Percentiles rank a stretch among this genome's conserved stretches.
phyloP scores from a whole-genome alignment of 2,329 filamentous ascomycete species.

The Fusarium brachygibbosum region DNA sequence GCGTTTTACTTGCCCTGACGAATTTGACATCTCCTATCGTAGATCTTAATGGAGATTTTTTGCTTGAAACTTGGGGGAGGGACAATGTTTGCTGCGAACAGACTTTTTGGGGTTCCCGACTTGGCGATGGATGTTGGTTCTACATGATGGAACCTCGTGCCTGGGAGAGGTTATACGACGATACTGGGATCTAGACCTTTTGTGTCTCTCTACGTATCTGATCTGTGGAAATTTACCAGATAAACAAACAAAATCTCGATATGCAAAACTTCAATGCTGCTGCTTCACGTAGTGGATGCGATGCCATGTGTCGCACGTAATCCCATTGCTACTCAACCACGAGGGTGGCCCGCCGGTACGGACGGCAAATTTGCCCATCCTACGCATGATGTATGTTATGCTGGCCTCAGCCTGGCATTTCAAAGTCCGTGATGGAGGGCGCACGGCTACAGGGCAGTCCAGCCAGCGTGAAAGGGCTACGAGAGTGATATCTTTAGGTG shows the following conservation, averaged over 20 bases:
- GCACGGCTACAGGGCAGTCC: slow-evolving; percentile 21
- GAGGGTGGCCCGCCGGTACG: slow-evolving; percentile 18
- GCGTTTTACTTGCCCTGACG: background rate
- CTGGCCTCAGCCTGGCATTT: slow-evolving; percentile 12
- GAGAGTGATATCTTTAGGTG: slow-evolving; percentile 3
- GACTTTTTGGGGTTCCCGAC: slow-evolving; percentile 11
- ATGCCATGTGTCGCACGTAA: slow-evolving; percentile 33
- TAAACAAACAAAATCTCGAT: slow-evolving; percentile 10
- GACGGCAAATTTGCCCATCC: slow-evolving; percentile 23
- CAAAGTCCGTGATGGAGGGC: background rate
- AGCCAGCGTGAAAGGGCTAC: background rate
- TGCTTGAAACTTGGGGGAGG: background rate
- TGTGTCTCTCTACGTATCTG: background rate
- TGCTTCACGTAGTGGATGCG: slow-evolving; percentile 19
- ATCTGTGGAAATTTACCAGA: background rate
- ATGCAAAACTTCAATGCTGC: slow-evolving; percentile 14
- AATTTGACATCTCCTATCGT: slow-evolving; percentile 6
- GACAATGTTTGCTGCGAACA: slow-evolving; percentile 1
- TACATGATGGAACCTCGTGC: slow-evolving; percentile 23
- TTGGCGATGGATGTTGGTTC: slow-evolving; percentile 12
- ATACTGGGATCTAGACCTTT: background rate
- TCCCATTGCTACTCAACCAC: slow-evolving; percentile 8
- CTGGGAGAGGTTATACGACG: slow-evolving; percentile 14
- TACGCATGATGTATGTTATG: background rate
- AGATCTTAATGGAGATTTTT: slow-evolving; percentile 12